These are phyloP conservation scores for Paraphoma sp. DNA, from an alignment of 2,329 filamentous ascomycete species.

Conservation along the genomic window DNA sequence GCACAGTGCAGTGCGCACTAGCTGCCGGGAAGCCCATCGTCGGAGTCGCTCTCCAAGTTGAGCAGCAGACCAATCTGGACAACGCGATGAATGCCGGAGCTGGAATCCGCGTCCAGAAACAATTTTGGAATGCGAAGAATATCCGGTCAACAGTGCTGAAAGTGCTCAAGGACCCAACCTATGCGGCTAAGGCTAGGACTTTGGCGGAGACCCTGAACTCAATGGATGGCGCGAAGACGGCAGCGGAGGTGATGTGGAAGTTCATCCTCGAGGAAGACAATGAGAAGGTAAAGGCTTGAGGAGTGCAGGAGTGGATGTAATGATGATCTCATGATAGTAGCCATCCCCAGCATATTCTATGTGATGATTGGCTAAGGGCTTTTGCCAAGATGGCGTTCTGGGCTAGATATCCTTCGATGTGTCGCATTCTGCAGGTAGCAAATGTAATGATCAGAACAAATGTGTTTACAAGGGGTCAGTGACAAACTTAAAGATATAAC, in stretches of 20 bases:
- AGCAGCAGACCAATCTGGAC: conserved; percentile 44
- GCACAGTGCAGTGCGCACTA: conserved; percentile 40
- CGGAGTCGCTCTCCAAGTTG: conserved; percentile 40
- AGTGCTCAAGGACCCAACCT: conserved; percentile 33
- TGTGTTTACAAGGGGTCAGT: too few species aligned
- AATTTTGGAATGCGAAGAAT: conserved; percentile 35
- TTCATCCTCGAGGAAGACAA: conserved; percentile 31
- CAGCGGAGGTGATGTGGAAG: conserved; percentile 41
- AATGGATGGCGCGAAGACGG: conserved; percentile 39
- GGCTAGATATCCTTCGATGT: not conserved
- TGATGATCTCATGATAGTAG: not conserved
- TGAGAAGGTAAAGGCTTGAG: conserved; percentile 17
- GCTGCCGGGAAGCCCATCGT: conserved; percentile 41
- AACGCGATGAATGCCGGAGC: conserved; percentile 43
- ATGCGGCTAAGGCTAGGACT: conserved; percentile 29
- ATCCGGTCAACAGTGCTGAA: conserved; percentile 32
- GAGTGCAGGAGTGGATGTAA: not conserved
- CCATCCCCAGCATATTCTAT: not conserved
- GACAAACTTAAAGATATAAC: too few species aligned
- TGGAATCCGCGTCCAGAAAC: conserved; percentile 37
- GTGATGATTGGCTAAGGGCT: not conserved
- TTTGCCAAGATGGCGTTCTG: not conserved
- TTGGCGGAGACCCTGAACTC: conserved; percentile 33
- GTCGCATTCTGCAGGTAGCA: not conserved
- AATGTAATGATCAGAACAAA: not conserved